Evolutionary conservation across 108 stramenopile genomes (phyloP).

Genomic region (Skeletonema potamos): DNA sequence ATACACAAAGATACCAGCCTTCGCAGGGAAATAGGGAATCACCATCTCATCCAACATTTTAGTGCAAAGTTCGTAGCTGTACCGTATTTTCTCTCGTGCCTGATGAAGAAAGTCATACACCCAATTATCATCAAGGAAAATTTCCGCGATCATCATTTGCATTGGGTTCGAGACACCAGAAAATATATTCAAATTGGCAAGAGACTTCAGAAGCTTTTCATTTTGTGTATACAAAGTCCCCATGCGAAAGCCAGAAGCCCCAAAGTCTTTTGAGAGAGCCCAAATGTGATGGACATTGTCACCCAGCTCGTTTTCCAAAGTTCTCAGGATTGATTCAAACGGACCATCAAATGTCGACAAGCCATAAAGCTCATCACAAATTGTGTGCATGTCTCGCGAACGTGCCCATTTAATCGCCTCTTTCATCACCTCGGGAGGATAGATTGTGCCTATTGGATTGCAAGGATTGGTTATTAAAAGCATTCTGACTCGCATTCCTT

Average conservation of each 20-base stretch:
- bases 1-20: slow-evolving; percentile 86
- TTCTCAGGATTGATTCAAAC: slow-evolving; percentile 69
- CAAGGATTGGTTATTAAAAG: slow-evolving; percentile 89
- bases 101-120: slow-evolving; percentile 73
- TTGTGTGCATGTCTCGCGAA: slow-evolving; percentile 66
- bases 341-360: slow-evolving; percentile 52
- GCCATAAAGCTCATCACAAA: slow-evolving; percentile 91
- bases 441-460: slow-evolving; percentile 89
- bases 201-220: slow-evolving; percentile 44
- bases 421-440: slow-evolving; percentile 54
- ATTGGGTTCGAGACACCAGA: slow-evolving; percentile 74
- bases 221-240: slow-evolving; percentile 89
- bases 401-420: slow-evolving; percentile 73
- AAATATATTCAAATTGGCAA: slow-evolving; percentile 80
- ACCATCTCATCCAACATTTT: slow-evolving; percentile 79
- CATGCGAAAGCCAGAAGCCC: slow-evolving; percentile 82
- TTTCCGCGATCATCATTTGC: slow-evolving; percentile 78
- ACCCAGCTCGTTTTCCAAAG: slow-evolving; percentile 71
- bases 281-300: slow-evolving; percentile 86
- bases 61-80: slow-evolving; percentile 63
- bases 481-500: slow-evolving; percentile 69
- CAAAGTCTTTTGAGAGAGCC: slow-evolving; percentile 93
- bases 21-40: slow-evolving; percentile 71
- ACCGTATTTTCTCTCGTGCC: slow-evolving; percentile 46
- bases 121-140: slow-evolving; percentile 80